phyloP scores from a whole-genome alignment of 2,329 filamentous ascomycete species.

The Shiraia bambusicola region DNA sequence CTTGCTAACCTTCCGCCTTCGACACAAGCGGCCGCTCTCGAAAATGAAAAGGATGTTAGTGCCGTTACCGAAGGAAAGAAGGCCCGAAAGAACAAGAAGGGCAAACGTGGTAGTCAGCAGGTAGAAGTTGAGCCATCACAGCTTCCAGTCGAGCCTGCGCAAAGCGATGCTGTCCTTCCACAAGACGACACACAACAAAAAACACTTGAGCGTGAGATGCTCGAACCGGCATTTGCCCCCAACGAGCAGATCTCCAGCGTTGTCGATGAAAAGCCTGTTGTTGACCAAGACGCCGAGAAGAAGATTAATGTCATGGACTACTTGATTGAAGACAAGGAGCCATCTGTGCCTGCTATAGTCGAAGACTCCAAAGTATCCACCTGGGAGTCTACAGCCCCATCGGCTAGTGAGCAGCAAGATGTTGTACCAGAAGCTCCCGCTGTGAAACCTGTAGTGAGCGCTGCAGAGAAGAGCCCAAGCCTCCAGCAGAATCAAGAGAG shows the following conservation, averaged over 20 bases:
- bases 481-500: not conserved
- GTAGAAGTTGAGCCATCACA: conserved; percentile 13
- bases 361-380: not conserved
- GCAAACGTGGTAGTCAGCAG: conserved; percentile 24
- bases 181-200: conserved; percentile 7
- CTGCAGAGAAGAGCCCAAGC: not conserved
- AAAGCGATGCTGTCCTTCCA: conserved; percentile 6
- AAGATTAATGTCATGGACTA: conserved; percentile 16
- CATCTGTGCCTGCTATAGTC: not conserved
- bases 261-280: not conserved
- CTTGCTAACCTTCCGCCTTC: not conserved
- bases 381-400: not conserved
- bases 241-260: not conserved
- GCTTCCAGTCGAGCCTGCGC: conserved; percentile 6
- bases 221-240: conserved; percentile 17
- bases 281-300: not conserved
- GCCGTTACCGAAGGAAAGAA: conserved; percentile 28
- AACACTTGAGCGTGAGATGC: conserved; percentile 18
- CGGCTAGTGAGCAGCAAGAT: conserved; percentile 1
- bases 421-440: not conserved
- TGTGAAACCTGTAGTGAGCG: not conserved
- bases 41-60: conserved; percentile 11
- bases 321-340: conserved; percentile 10
- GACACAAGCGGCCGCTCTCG: not conserved
- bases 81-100: conserved; percentile 37